These are phyloP conservation scores for Pichia occidentalis DNA, from an alignment of 805 yeast species.

Conservation along the genomic window DNA sequence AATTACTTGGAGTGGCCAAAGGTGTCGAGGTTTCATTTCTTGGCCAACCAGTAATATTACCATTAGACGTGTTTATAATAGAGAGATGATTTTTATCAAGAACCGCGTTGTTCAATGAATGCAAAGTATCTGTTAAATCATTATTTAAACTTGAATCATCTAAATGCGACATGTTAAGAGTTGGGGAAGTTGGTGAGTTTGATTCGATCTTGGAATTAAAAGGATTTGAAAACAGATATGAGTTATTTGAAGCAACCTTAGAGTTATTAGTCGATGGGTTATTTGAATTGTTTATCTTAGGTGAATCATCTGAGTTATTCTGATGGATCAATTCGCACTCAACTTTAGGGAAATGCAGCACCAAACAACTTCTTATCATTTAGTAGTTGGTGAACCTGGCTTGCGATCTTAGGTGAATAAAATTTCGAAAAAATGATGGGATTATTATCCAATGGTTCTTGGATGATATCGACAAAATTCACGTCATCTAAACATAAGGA, in stretches of 20 bases:
- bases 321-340: slow-evolving; percentile 31
- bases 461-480: slow-evolving; percentile 31
- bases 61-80: neutral
- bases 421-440: slow-evolving; percentile 41
- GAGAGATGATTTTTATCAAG: neutral
- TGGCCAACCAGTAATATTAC: slow-evolving; percentile 10
- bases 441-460: slow-evolving; percentile 20
- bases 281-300: slow-evolving; percentile 10
- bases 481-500: slow-evolving; percentile 61
- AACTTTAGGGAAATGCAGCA: slow-evolving; percentile 36
- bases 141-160: no score
- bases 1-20: slow-evolving; percentile 11
- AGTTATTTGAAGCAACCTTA: neutral
- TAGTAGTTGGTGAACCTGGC: slow-evolving; percentile 35
- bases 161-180: slow-evolving; percentile 2
- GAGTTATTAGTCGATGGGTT: slow-evolving; percentile 5
- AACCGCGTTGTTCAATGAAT: no score
- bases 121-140: no score
- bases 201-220: slow-evolving; percentile 3
- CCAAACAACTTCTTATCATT: slow-evolving; percentile 44
- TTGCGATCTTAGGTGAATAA: slow-evolving; percentile 38
- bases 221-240: slow-evolving; percentile 7
- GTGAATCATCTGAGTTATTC: slow-evolving; percentile 1
- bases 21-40: slow-evolving; percentile 11
- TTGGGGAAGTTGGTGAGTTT: slow-evolving; percentile 11